Evolutionary conservation across 2,329 filamentous ascomycete genomes (phyloP), one percentile per base, ranked within the genome.

Genomic region (Claviceps cyperi): DNA sequence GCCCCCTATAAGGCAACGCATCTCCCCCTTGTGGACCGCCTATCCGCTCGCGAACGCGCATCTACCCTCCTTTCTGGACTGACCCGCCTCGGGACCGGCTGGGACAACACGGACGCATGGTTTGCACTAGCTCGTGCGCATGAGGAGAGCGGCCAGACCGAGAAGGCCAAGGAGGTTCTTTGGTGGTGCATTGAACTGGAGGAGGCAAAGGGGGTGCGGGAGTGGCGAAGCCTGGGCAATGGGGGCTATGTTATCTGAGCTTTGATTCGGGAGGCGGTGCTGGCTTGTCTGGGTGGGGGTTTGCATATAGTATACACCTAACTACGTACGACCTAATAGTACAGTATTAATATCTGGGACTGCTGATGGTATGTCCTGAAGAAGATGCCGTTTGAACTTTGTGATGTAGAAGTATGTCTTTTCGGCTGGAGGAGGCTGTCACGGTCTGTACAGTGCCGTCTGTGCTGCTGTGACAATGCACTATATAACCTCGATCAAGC

Each of bases 121-220:
- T 91, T 88, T 60, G 79, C 84, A 4, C 76, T 98, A 36, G 86
- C 89, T 0, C 75, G 88, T 54, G 89, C 87, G 9, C 86, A 96
- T 60, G 92, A 98, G 66, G 80, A 89, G 62, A 86, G 86, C 51
- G 86, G 84, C 0, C 86, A 95, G 69, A 67, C 80, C 1, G 86
- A 92, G 38, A 94, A 91, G 70, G 85, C 92, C 14, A 94, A 90
- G 69, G 85, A 92, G 58, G 88, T 90, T 44, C 74, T 97, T 6
- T 97, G 92, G 92, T 97, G 91, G 89, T 94, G 90, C 59, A 86
- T 98, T 13, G 89, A 96, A 66, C 73, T 98, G 32, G 92, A 97
- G 63, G 91, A 98, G 63, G 81, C 80, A 7, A 80, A 79, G 55
- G 87, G 84, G 0, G 77, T 95, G 46, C 79, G 92, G 51, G 76